Percentiles rank a stretch among this genome's conserved stretches.
phyloP scores from a whole-genome alignment of 371 early-diverging fungal species.

The Mortierella sp. region DNA sequence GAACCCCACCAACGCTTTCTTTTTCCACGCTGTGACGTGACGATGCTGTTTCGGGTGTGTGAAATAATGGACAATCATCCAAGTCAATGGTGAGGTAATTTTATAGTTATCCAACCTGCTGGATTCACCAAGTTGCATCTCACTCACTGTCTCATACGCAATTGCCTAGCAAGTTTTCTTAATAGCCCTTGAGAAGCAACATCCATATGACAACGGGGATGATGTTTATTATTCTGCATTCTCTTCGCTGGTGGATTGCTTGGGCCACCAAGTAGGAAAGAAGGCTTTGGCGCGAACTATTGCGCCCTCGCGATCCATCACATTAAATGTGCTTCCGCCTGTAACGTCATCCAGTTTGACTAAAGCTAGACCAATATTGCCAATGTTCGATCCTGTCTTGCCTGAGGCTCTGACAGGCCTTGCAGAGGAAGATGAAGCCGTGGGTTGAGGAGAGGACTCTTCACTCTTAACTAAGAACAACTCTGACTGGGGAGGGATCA shows the following conservation, averaged over 20 bases:
- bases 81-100: no score
- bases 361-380: conserved; percentile 90
- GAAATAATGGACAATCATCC: background rate
- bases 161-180: no score
- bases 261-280: conserved; percentile 72
- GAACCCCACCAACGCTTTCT: background rate
- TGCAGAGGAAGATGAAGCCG: conserved; percentile 41
- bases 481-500: conserved; percentile 64
- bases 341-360: conserved; percentile 83
- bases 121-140: no score
- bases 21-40: background rate
- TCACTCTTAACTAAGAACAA: conserved; percentile 55
- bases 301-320: conserved; percentile 57
- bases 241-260: conserved; percentile 19
- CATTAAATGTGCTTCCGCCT: conserved; percentile 53
- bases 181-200: no score
- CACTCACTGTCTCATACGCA: no score
- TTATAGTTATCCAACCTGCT: no score
- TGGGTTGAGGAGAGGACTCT: background rate
- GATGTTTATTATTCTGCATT: background rate
- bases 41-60: background rate
- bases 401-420: conserved; percentile 66
- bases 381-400: conserved; percentile 71
- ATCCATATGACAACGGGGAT: background rate
- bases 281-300: conserved; percentile 62